phyloP scores from a whole-genome alignment of 768 basidiomycete genomes.

The Tulasnella sp. region DNA sequence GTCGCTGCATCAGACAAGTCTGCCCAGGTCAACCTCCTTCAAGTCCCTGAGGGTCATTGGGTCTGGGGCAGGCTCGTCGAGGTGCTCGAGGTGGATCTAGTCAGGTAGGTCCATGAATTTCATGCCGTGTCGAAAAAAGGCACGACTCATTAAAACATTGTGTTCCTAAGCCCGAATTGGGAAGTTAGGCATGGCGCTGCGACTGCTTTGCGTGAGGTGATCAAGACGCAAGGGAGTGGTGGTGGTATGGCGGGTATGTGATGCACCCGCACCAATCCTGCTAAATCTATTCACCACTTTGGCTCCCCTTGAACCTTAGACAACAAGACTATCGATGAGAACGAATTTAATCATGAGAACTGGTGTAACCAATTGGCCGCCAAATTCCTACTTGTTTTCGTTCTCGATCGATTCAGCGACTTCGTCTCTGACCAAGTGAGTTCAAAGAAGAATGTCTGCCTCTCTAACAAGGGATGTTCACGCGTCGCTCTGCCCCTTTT shows the following conservation, averaged over 20 bases:
- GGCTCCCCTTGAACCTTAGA: conserved; percentile 30
- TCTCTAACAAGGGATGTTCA: not conserved
- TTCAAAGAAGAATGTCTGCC: no score
- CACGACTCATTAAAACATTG: not conserved
- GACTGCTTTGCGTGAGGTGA: conserved; percentile 77
- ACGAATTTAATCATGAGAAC: conserved; percentile 57
- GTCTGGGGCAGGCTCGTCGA: conserved; percentile 77
- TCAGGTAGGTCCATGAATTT: conserved; percentile 36
- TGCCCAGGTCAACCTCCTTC: conserved; percentile 50
- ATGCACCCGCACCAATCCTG: not conserved
- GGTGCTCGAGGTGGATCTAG: conserved; percentile 70
- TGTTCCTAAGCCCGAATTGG: conserved; percentile 54
- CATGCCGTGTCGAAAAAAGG: not conserved
- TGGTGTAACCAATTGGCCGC: conserved; percentile 88
- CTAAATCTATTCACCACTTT: not conserved
- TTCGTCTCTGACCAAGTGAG: conserved; percentile 83
- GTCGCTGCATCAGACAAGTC: conserved; percentile 37
- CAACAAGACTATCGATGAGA: conserved; percentile 42
- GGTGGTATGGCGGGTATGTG: conserved; percentile 69
- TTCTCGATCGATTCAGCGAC: conserved; percentile 96
- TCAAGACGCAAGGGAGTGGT: conserved; percentile 70
- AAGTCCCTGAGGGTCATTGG: conserved; percentile 67
- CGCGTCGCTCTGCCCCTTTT: no score
- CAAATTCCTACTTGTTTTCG: conserved; percentile 78
- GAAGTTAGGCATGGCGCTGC: conserved; percentile 91